A percentile compares a stretch with the other conserved stretches of the same genome.
Evolutionary conservation across 2,329 filamentous ascomycete genomes (phyloP).

Genomic region (Aspergillus hortae): DNA sequence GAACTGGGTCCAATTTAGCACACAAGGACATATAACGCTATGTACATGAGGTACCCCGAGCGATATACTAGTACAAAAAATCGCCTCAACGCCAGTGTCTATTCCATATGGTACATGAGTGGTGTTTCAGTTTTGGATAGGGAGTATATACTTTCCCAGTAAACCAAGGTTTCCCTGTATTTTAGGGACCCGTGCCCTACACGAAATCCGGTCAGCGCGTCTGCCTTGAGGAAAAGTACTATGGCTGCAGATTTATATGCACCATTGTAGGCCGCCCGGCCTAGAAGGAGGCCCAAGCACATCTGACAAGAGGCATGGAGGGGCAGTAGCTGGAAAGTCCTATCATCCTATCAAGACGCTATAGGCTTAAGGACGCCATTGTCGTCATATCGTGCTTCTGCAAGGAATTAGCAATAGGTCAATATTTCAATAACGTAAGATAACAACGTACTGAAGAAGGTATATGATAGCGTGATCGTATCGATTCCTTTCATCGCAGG

Average conservation of each 20-base stretch:
- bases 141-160: too few species aligned
- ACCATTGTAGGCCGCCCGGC: background rate
- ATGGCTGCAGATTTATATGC: too few species aligned
- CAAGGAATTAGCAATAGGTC: constrained; percentile 32
- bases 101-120: constrained; percentile 10
- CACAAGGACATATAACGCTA: background rate
- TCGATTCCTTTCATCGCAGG: constrained; percentile 90
- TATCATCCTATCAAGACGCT: constrained; percentile 25
- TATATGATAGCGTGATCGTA: constrained; percentile 94
- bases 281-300: background rate
- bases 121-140: background rate
- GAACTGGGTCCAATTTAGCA: too few species aligned
- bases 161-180: too few species aligned
- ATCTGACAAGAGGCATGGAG: background rate
- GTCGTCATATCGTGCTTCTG: constrained; percentile 81
- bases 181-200: too few species aligned
- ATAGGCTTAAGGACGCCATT: constrained; percentile 66
- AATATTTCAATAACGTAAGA: background rate
- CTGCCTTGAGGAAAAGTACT: too few species aligned
- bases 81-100: constrained; percentile 4
- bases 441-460: constrained; percentile 83
- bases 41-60: background rate
- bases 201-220: too few species aligned
- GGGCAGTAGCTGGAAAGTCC: background rate
- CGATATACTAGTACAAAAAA: constrained; percentile 5